Evolutionary conservation across 2,329 filamentous ascomycete genomes (phyloP).

Genomic region (Penicillium sp.): DNA sequence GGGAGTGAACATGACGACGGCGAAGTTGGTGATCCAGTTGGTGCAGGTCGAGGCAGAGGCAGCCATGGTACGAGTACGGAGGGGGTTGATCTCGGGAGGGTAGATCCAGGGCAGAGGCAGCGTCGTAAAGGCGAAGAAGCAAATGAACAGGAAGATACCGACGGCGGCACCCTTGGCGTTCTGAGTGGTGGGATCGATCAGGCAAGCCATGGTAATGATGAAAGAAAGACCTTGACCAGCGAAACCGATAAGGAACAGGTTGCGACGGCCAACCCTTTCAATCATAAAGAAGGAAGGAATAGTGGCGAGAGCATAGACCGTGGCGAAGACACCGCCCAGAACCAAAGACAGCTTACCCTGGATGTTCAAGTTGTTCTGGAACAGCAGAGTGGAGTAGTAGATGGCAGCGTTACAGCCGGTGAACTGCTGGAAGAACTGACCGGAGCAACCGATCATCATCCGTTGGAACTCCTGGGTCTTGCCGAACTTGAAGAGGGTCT

Average conservation of each 20-base stretch:
- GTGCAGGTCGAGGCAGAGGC: constrained; percentile 51
- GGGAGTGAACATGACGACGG: constrained; percentile 48
- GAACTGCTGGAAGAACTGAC: constrained; percentile 43
- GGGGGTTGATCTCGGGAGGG: constrained; percentile 51
- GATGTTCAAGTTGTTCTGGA: constrained; percentile 39
- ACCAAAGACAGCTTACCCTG: constrained; percentile 18
- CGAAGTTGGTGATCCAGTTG: constrained; percentile 56
- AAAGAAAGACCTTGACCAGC: constrained; percentile 34
- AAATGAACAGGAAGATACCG: constrained; percentile 65
- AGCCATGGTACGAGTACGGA: constrained; percentile 54
- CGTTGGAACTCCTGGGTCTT: constrained; percentile 32
- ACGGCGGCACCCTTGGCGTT: constrained; percentile 44
- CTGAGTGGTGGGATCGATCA: constrained; percentile 23
- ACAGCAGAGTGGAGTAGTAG: constrained; percentile 46
- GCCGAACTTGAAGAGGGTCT: constrained; percentile 26
- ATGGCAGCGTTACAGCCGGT: constrained; percentile 47
- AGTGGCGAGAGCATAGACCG: constrained; percentile 28
- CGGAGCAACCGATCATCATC: constrained; percentile 29
- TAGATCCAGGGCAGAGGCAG: constrained; percentile 59
- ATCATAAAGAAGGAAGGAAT: constrained; percentile 31
- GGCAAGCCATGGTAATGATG: constrained; percentile 33
- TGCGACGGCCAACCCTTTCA: constrained; percentile 42
- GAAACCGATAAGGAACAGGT: constrained; percentile 33
- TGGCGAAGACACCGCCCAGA: constrained; percentile 28
- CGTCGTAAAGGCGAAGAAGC: constrained; percentile 64